phyloP scores from a whole-genome alignment of 106 monocot genomes.

The Platanthera zijinensis region DNA sequence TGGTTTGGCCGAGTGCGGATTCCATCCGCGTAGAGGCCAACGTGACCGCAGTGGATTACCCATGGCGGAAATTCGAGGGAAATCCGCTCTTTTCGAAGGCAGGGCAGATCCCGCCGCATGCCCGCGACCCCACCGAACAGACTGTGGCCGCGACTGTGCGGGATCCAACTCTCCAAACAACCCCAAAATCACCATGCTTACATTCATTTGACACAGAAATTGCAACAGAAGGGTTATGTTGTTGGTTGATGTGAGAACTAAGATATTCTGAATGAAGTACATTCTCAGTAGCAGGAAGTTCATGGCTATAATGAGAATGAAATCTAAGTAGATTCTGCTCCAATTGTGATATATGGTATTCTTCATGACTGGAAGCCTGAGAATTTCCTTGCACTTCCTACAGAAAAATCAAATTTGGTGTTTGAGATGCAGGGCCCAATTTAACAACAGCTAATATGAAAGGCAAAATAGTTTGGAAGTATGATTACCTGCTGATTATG shows the following conservation, averaged over 20 bases:
- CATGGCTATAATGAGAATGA: conserved; percentile 30
- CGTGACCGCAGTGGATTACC: no score
- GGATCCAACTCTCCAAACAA: no score
- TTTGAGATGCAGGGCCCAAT: neutral
- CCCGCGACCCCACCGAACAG: no score
- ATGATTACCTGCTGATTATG: conserved; percentile 45
- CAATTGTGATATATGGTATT: conserved; percentile 26
- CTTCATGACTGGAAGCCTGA: conserved; percentile 26
- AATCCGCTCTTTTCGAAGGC: no score
- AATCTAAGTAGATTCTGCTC: conserved; percentile 28
- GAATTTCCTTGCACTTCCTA: conserved; percentile 22
- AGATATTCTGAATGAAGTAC: conserved; percentile 29
- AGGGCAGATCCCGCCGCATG: no score
- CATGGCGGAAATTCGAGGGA: no score
- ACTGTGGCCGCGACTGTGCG: no score
- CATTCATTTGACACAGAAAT: conserved; percentile 22
- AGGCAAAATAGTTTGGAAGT: neutral
- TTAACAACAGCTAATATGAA: neutral
- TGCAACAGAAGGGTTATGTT: conserved; percentile 18
- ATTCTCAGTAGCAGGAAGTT: conserved; percentile 27
- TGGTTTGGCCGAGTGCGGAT: no score
- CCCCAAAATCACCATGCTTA: conserved; percentile 1
- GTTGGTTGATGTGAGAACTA: conserved; percentile 17
- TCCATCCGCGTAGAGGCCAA: no score
- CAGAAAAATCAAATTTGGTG: neutral